These are phyloP conservation scores for Backusella sp. DNA, from an alignment of 192 early-diverging fungal species.

Conservation along the genomic window DNA sequence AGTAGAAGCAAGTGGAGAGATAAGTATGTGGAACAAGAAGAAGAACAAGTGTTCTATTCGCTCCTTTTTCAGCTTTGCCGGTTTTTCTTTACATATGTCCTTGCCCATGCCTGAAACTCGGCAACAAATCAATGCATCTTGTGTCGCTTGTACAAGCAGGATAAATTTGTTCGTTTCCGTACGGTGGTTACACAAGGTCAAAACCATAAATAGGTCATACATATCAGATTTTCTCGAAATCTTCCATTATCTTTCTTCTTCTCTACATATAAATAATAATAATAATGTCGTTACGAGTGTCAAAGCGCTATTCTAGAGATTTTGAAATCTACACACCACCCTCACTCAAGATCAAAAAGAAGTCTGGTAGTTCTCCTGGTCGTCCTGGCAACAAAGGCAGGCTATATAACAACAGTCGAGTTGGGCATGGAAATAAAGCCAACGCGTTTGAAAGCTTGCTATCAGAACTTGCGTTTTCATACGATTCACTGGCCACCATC, in stretches of 20 bases:
- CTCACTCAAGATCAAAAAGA: background rate
- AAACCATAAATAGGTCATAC: constrained; percentile 8
- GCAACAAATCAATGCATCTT: background rate
- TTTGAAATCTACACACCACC: background rate
- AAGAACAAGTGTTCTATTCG: background rate
- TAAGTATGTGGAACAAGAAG: background rate
- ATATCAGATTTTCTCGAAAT: background rate
- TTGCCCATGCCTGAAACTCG: background rate
- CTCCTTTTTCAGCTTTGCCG: background rate
- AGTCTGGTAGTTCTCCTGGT: background rate
- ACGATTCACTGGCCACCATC: constrained; percentile 4
- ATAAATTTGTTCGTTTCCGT: constrained; percentile 1
- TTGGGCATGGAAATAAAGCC: background rate
- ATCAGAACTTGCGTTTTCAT: constrained; percentile 11
- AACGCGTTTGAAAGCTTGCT: background rate
- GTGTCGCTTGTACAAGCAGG: background rate
- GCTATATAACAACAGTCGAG: background rate
- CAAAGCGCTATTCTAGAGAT: background rate
- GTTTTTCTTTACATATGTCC: background rate
- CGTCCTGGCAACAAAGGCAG: background rate
- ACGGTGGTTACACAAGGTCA: background rate
- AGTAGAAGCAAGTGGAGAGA: background rate
- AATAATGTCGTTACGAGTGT: background rate
- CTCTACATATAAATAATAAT: background rate
- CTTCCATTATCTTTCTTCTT: background rate